These are phyloP conservation scores for Xylariales sp. DNA, from an alignment of 2,329 filamentous ascomycete genomes.

Conservation along the genomic window DNA sequence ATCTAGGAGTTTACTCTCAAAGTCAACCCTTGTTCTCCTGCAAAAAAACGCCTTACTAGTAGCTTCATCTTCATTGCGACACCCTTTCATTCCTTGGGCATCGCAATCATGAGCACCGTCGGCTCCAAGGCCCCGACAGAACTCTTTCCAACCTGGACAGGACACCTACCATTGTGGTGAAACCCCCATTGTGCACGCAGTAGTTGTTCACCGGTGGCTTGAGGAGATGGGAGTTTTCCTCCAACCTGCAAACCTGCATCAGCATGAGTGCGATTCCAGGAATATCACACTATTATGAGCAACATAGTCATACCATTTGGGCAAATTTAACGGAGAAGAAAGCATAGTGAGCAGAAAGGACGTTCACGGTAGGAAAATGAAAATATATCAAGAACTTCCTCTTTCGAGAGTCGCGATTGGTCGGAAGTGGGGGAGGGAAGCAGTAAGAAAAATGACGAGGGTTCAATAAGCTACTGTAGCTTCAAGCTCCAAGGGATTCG, in stretches of 20 bases:
- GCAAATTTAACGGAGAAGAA: slow-evolving; percentile 42
- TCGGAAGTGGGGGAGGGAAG: not conserved
- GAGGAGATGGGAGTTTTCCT: slow-evolving; percentile 86
- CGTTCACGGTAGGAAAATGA: not conserved
- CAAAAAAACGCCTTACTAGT: too few relatives aligned
- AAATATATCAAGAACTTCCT: too few relatives aligned
- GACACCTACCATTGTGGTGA: slow-evolving; percentile 71
- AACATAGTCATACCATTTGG: slow-evolving; percentile 54
- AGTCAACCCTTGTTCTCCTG: not conserved
- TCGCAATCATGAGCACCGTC: too few relatives aligned
- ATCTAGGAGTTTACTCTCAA: slow-evolving; percentile 54
- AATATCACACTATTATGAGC: too few relatives aligned
- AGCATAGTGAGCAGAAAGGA: slow-evolving; percentile 2
- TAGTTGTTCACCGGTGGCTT: slow-evolving; percentile 96
- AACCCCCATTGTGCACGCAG: slow-evolving; percentile 83
- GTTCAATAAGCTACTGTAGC: too few relatives aligned
- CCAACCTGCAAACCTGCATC: slow-evolving; percentile 72
- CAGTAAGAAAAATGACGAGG: too few relatives aligned
- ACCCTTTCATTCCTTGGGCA: too few relatives aligned
- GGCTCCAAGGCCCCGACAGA: too few relatives aligned
- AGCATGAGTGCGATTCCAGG: too few relatives aligned
- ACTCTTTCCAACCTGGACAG: too few relatives aligned
- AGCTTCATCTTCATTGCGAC: too few relatives aligned
- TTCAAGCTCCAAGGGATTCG: too few relatives aligned
- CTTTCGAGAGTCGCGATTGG: not conserved